Evolutionary conservation across 192 early-diverging fungal species (phyloP), one percentile per base, ranked within the genome.

Genomic region (Linnemannia exigua): DNA sequence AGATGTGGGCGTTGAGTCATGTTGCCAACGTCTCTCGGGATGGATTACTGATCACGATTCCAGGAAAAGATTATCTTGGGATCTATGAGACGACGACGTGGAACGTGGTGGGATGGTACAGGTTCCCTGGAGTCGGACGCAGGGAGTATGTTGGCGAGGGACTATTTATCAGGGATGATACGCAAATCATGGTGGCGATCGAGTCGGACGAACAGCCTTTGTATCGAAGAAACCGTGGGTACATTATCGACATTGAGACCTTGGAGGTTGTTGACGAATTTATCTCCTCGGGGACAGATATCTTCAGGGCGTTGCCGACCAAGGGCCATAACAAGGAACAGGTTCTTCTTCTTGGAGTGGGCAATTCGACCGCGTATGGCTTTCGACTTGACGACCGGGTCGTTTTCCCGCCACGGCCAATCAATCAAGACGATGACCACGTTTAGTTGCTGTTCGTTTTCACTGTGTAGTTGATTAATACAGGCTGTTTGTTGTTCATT

Each of bases 1-100:
- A 63, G 58, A 63, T 63, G 58, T 63, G 58, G 58, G 58, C 58
- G 12, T 25, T 63, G 58, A 63, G 58, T 25, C 58, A 63, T 63
- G 58, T 63, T 63, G 28, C 58, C 58, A 63, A 63, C 2, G 58
- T 63, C 28, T 63, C 58, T 31, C 58, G 58, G 58, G 58, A 63
- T 63, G 58, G 58, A 3, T 28, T 63, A 25, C 28, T 63, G 58
- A 63, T 63, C 14, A 63, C 58, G 12, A 63, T 63, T 31, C 58
- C 58, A 3, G 58, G 58, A 31, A 63, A 63, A 11, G 58, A 63
- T 31, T 25, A 63, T 63, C n/a, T 63, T 3, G 58, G 58, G 58
- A 25, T 63, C 0, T 63, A 28, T 63, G 58, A 63, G 58, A 63
- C 58, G 28, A 63, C 58, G 58, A 63, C 58, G 28, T 63, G 58